Evolutionary conservation across 129 eudicot species (phyloP).

Genomic region (Deinandra increscens): DNA sequence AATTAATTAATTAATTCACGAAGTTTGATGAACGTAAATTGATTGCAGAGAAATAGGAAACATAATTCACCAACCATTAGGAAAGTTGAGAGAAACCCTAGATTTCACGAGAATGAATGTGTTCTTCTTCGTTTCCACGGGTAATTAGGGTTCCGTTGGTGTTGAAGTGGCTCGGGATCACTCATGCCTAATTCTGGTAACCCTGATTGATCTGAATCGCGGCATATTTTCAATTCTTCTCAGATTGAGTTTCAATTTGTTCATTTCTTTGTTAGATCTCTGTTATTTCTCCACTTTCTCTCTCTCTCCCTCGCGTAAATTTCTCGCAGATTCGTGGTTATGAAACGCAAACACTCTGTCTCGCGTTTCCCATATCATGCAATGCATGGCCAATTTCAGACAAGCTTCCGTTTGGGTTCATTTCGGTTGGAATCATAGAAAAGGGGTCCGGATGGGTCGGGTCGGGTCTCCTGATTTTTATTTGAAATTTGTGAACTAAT

Average conservation of each 20-base stretch:
- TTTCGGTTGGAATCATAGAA: no score
- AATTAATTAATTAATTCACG: no score
- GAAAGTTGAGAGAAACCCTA: slow-evolving; percentile 24
- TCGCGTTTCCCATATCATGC: slow-evolving; percentile 1
- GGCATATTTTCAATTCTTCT: background rate
- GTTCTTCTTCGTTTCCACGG: slow-evolving; percentile 17
- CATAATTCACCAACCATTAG: slow-evolving; percentile 26
- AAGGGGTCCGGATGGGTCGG: no score
- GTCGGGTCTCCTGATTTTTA: no score
- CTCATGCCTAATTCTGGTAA: slow-evolving; percentile 18
- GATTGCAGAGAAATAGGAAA: background rate
- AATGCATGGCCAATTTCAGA: slow-evolving; percentile 20
- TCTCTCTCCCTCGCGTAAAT: slow-evolving; percentile 17
- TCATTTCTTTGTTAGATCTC: background rate
- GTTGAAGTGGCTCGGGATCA: slow-evolving; percentile 17
- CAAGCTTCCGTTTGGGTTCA: no score
- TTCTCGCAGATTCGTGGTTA: slow-evolving; percentile 35
- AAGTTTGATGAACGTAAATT: slow-evolving; percentile 14
- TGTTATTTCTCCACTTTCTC: slow-evolving; percentile 17
- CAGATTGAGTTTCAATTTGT: slow-evolving; percentile 1
- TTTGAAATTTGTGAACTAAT: no score
- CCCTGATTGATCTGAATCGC: slow-evolving; percentile 23
- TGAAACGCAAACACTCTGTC: slow-evolving; percentile 15
- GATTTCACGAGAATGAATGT: slow-evolving; percentile 9
- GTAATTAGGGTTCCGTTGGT: slow-evolving; percentile 18